phyloP scores from a whole-genome alignment of 2,329 filamentous ascomycete genomes.

The Aspergillus floridensis region DNA sequence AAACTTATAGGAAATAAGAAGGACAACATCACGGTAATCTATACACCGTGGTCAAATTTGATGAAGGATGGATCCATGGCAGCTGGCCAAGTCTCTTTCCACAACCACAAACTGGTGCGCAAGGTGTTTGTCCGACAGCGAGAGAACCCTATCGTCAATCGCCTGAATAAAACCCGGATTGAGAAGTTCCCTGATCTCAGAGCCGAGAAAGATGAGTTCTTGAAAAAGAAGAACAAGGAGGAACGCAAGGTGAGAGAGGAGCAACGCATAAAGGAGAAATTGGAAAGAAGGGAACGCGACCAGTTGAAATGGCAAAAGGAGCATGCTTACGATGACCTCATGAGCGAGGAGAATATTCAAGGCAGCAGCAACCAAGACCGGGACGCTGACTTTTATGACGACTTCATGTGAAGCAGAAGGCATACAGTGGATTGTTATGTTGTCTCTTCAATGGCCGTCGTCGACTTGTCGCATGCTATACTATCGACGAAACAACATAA shows the following conservation, averaged over 20 bases:
- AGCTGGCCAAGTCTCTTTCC: constrained; percentile 90
- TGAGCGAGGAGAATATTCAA: constrained; percentile 77
- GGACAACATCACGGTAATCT: constrained; percentile 93
- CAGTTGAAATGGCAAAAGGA: constrained; percentile 93
- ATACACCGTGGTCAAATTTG: constrained; percentile 96
- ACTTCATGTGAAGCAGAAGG: constrained; percentile 73
- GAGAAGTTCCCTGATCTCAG: constrained; percentile 83
- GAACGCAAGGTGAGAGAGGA: constrained; percentile 53
- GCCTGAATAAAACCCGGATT: constrained; percentile 94
- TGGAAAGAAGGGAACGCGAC: constrained; percentile 68
- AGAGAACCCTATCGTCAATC: constrained; percentile 89
- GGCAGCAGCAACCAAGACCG: constrained; percentile 82
- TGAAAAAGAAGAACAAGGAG: constrained; percentile 67
- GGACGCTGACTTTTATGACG: constrained; percentile 70
- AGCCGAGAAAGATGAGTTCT: constrained; percentile 75
- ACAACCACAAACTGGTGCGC: constrained; percentile 79
- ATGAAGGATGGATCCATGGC: constrained; percentile 96
- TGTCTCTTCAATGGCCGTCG: neutral
- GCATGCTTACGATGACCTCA: constrained; percentile 94
- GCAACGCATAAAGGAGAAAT: constrained; percentile 41
- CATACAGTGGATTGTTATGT: neutral
- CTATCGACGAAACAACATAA: neutral
- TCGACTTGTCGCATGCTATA: neutral
- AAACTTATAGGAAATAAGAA: constrained; percentile 80
- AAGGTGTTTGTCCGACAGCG: constrained; percentile 74